Percentiles rank a stretch among this genome's conserved stretches.
phyloP scores from a whole-genome alignment of 345 rosid species.

The Alliaria petiolata region DNA sequence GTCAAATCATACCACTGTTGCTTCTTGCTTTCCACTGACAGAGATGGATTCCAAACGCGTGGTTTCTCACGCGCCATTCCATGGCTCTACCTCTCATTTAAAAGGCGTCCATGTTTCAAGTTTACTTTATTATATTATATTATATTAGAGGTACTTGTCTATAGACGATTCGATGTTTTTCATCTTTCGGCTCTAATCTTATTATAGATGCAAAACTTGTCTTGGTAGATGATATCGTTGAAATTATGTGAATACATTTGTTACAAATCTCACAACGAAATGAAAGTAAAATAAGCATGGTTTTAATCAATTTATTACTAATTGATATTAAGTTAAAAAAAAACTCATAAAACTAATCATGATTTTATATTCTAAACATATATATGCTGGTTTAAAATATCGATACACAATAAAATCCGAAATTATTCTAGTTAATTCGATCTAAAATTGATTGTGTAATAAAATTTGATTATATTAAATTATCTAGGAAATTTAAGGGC shows the following conservation, averaged over 20 bases:
- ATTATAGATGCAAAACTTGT: neutral
- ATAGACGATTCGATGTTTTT: neutral
- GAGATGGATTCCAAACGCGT: slow-evolving; percentile 26
- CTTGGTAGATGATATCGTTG: neutral
- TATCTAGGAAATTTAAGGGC: no score
- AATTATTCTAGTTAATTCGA: no score
- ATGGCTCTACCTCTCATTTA: slow-evolving; percentile 27
- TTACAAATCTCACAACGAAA: no score
- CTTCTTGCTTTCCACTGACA: slow-evolving; percentile 28
- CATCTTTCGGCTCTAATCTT: neutral
- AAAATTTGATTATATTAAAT: no score
- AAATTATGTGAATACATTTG: neutral
- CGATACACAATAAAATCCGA: no score
- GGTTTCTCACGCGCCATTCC: slow-evolving; percentile 3
- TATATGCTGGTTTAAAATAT: no score
- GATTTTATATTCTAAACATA: no score
- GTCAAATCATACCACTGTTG: slow-evolving; percentile 30
- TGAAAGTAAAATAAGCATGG: no score
- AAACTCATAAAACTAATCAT: no score
- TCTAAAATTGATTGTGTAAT: no score
- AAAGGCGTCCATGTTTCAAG: slow-evolving; percentile 15
- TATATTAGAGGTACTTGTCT: neutral
- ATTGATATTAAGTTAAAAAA: no score
- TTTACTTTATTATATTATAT: neutral
- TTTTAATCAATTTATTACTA: no score